phyloP scores from a whole-genome alignment of 441 rosid species.

The Euphorbia corollata region DNA sequence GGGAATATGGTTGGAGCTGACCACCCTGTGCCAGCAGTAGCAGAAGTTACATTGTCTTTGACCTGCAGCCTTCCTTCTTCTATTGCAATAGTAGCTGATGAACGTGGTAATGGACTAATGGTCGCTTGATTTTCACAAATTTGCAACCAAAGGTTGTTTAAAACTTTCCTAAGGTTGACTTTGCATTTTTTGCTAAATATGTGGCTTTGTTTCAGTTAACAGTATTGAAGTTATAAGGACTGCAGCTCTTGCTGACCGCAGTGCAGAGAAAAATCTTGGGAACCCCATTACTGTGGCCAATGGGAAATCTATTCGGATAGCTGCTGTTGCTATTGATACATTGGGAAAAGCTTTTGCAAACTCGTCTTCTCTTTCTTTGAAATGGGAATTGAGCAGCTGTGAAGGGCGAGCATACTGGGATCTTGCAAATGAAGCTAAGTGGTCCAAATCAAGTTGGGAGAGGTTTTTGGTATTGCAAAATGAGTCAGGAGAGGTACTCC shows the following conservation, averaged over 20 bases:
- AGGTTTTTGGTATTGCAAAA: conserved; percentile 69
- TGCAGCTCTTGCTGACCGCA: conserved; percentile 54
- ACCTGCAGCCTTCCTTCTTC: conserved; percentile 71
- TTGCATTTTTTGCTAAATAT: conserved; percentile 15
- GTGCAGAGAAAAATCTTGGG: conserved; percentile 47
- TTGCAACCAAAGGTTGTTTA: conserved; percentile 2
- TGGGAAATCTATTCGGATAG: conserved; percentile 72
- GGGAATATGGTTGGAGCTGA: conserved; percentile 77
- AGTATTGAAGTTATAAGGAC: conserved; percentile 48
- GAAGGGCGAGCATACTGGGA: conserved; percentile 73
- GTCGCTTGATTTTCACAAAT: conserved; percentile 2
- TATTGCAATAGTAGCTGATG: conserved; percentile 71
- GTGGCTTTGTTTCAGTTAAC: conserved; percentile 53
- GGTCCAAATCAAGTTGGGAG: conserved; percentile 71
- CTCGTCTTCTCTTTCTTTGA: conserved; percentile 76
- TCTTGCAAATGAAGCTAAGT: conserved; percentile 42
- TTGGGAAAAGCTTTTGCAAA: conserved; percentile 82
- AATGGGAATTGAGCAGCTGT: conserved; percentile 75
- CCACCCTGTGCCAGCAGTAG: conserved; percentile 76
- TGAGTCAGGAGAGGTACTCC: conserved; percentile 71
- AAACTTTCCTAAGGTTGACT: conserved; percentile 3
- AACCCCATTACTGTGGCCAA: conserved; percentile 78
- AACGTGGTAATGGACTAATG: conserved; percentile 51
- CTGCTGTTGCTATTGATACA: conserved; percentile 66
- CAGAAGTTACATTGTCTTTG: conserved; percentile 51